Base-by-base conservation (phyloP, 179 eudicot genomes). In the Drosera spatulata region DNA sequence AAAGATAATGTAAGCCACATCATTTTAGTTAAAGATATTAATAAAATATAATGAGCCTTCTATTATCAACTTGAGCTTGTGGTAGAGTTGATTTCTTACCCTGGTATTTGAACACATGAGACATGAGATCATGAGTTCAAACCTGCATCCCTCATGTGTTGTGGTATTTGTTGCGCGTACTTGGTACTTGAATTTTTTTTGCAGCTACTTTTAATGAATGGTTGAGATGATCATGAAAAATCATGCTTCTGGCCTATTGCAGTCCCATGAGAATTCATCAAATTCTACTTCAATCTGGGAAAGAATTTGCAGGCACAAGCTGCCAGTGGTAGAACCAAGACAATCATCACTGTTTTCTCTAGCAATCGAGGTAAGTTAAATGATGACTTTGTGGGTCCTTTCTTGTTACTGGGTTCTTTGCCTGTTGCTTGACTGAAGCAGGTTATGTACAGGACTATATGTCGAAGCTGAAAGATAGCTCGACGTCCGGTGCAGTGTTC, bases 251-350 rank as follows among this genome's bases (percentile, higher is more conserved):
- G 68, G 33, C 46, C 66, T 61, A 49, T 66, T 71, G 38, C 71
- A 89, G 97, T 73, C 56, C 59, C 76, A 66, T 70, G 69, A 68
- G 54, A 83, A 63, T 66, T 61, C 74, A 59, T 67, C 75, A 60
- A 77, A 50, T 77, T 82, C 85, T 52, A 75, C 76, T 63, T 80
- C 99, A 52, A 79, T 86, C 51, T 93, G 99, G 99, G 95, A 89
- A 69, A 89, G 99, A 76, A 93, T 93, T 33, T 89, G 96, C 87
- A 86, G 76, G 72, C 79, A 81, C 69, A 93, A 93, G 86, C 81
- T 76, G 57, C 93, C 99, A 69, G 99, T 93, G 60, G 79, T 93
- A 66, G 99, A 93, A 79, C 99, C 99, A 50, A 86, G 93, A 70
- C 95, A 93, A 73, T 85, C 99, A 69, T 81, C 99, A 33, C 78